phyloP scores from a whole-genome alignment of 495 filamentous ascomycete genomes.

The Trichoderma erinaceum region DNA sequence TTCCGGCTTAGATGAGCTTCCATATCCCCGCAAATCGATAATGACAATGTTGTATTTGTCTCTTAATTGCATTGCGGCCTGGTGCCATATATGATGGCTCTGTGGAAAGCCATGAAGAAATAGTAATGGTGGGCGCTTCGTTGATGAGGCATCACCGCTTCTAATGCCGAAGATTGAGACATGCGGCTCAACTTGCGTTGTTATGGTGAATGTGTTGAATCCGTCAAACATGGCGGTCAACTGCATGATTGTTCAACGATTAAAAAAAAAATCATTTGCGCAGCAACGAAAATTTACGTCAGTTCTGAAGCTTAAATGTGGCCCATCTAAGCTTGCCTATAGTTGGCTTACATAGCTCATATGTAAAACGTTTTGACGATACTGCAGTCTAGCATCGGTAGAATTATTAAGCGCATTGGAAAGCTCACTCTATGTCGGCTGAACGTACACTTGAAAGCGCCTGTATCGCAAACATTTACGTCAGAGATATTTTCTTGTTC shows the following conservation, averaged over 20 bases:
- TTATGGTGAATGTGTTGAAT: constrained; percentile 20
- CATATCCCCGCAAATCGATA: constrained; percentile 38
- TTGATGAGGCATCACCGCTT: constrained; percentile 9
- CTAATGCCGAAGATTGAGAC: constrained; percentile 29
- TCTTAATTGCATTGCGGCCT: constrained; percentile 23
- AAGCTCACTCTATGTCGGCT: no score
- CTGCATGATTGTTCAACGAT: not conserved
- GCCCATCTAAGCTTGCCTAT: not conserved
- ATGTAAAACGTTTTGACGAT: not conserved
- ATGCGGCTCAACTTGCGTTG: constrained; percentile 18
- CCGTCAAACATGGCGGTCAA: not conserved
- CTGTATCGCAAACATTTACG: no score
- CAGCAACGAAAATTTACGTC: not conserved
- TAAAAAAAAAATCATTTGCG: not conserved
- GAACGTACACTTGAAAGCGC: no score
- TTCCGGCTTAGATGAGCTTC: constrained; percentile 31
- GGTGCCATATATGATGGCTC: constrained; percentile 38
- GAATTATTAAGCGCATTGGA: not conserved
- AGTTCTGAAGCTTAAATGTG: not conserved
- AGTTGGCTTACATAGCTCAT: not conserved
- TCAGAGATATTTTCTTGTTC: not conserved
- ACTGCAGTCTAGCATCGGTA: not conserved
- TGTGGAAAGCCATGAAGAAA: constrained; percentile 37
- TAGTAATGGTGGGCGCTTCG: constrained; percentile 29
- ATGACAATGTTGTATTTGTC: constrained; percentile 28